Evolutionary conservation across 75 land plant species (phyloP), one percentile per base, ranked within the genome.

Genomic region (Pinus tabuliformis): DNA sequence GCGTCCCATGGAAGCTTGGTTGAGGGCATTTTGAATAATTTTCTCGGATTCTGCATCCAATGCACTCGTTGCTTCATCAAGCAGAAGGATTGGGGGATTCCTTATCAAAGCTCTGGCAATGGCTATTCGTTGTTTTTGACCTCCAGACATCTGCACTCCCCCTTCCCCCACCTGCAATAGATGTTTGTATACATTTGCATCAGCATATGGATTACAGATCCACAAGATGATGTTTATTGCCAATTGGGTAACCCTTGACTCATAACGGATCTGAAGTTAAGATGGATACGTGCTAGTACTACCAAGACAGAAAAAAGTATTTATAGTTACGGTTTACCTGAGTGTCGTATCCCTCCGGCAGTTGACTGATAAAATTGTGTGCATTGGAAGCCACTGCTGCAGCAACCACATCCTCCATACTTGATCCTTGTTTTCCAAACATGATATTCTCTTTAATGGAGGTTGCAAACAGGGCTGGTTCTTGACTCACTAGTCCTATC

Each of bases 401-500:
- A 28, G 84, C 82, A 13, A 70, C 68, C 28, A 93, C 64, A 72
- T 93, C 93, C 45, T 91, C 88, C 85, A 81, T 85, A 59, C 84
- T 84, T 1, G 95, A 93, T 15, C 82, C 89, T 21, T 83, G 81
- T 75, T 90, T 93, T 63, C 91, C 95, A 80, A 88, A 81, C 78
- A 79, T 57, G 9, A 93, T 93, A 52, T 93, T 93, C 76, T 93
- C 88, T 74, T 70, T 78, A n/a, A 93, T 86, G 16, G 91, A 86
- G 0, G 95, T 89, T 36, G 93, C 95, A 78, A 93, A 93, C 57
- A 93, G 73, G 11, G 91, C 92, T 37, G 89, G 92, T 22, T 92
- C 95, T 78, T 92, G 95, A 71, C 92, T 88, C 15, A 92, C 95
- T 16, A 92, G 86, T 22, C 95, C 95, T 81, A 93, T 91, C 80